These are phyloP conservation scores for Dendrobium catenatum DNA, from an alignment of 106 monocot species.

Conservation along the genomic window DNA sequence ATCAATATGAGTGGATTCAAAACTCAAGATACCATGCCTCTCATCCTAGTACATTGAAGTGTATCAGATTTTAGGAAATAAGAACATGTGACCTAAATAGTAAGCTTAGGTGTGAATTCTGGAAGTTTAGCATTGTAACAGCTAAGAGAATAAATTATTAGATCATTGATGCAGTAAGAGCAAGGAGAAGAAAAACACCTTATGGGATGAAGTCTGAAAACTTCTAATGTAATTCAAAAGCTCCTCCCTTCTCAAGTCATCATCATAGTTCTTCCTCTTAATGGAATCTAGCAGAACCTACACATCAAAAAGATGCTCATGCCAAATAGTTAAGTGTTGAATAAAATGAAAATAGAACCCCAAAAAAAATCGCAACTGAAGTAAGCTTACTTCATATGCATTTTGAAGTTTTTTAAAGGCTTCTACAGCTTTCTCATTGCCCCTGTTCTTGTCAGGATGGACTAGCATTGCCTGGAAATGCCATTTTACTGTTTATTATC, in stretches of 20 bases:
- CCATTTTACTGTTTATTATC: neutral
- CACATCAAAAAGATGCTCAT: constrained; percentile 10
- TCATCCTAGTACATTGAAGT: constrained; percentile 41
- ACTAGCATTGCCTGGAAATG: constrained; percentile 82
- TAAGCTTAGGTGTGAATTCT: neutral
- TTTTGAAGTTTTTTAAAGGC: constrained; percentile 99
- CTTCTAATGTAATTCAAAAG: constrained; percentile 73
- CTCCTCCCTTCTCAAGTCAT: constrained; percentile 86
- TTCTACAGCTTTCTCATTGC: constrained; percentile 91
- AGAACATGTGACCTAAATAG: neutral
- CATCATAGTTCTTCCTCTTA: constrained; percentile 91
- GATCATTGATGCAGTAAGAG: neutral
- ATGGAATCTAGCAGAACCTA: constrained; percentile 91
- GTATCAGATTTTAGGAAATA: neutral
- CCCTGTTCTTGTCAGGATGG: constrained; percentile 97
- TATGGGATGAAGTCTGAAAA: constrained; percentile 63
- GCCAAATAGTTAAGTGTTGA: neutral
- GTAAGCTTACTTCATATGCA: constrained; percentile 76
- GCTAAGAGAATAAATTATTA: constrained; percentile 8
- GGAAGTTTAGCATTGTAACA: neutral
- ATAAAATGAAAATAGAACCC: neutral
- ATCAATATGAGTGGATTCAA: constrained; percentile 46
- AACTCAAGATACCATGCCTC: constrained; percentile 47
- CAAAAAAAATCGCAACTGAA: neutral
- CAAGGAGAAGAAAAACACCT: constrained; percentile 32